Evolutionary conservation across 306 rosid genomes (phyloP), one percentile per base, ranked within the genome.

Genomic region (Trichosanthes cucumerina): DNA sequence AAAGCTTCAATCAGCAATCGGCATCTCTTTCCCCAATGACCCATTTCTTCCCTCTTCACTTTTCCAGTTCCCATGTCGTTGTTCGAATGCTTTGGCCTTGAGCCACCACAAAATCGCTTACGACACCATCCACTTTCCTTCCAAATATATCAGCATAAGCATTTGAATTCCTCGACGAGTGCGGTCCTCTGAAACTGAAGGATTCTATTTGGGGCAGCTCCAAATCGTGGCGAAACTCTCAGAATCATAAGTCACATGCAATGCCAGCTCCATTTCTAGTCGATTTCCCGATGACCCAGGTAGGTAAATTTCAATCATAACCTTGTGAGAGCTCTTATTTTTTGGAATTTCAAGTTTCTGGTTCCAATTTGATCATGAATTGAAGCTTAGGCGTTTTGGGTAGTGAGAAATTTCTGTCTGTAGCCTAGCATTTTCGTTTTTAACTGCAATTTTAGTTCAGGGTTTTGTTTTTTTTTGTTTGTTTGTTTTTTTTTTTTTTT

Each of bases 231-330:
- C 24, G 16, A 49, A 47, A 47, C 59, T 73, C 59, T 33, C 24
- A 4, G 77, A 18, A 28, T 49, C 77, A 6, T 33, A 16, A 26
- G 21, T 16, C 77, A 15, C 24, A 47, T 73, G 60, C 39, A 13
- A 8, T 16, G 19, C 39, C 57, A 71, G 15, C 43, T 28, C 9
- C 26, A 73, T 73, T 47, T 73, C 43, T 9, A 47, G 54, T 85
- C 39, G 84, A 83, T 85, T 69, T 83, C 80, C 80, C 79, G 21
- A 79, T 80, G 83, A 76, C 72, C 64, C 76, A 87, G 90, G 93
- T 91, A 80, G 89, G 89, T 88, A 84, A 89, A 82, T 89, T 79
- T 79, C 89, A 84, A 86, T 84, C 86, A 87, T 84, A 82, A 83
- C 90, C 84, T 79, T 80, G 85, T 82, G 77, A 36, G 76, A 57